Percentiles rank a stretch among this genome's conserved stretches.
Evolutionary conservation across 257 asterid genomes (phyloP).

Genomic region (Thymus mandschuricus): DNA sequence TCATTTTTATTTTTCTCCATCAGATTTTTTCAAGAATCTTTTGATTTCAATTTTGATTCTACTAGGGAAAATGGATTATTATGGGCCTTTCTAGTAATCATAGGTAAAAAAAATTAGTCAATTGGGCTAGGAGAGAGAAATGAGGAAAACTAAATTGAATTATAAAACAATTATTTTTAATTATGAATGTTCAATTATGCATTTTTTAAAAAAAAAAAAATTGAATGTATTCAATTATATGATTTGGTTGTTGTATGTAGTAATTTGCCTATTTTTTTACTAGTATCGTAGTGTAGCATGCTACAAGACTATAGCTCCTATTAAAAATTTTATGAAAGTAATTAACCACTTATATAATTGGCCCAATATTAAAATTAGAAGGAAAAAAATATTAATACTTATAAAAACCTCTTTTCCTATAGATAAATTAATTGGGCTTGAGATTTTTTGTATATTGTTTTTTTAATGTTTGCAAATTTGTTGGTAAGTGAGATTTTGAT

Average conservation of each 20-base stretch:
- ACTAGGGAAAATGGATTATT: background rate
- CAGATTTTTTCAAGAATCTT: constrained; percentile 8
- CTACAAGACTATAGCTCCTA: background rate
- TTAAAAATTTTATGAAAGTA: background rate
- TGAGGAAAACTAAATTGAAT: background rate
- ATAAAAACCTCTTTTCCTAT: too few species aligned
- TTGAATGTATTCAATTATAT: background rate
- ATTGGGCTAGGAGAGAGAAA: background rate
- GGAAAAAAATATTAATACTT: background rate
- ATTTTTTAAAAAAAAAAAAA: background rate
- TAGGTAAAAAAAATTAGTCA: background rate
- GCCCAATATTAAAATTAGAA: background rate
- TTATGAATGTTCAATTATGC: background rate
- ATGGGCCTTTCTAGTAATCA: background rate
- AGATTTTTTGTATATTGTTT: background rate
- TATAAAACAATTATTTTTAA: background rate
- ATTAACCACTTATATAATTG: background rate
- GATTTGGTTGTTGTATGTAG: background rate
- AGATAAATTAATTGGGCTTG: background rate
- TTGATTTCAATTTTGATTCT: constrained; percentile 5
- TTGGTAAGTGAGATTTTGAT: background rate
- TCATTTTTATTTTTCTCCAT: constrained; percentile 15
- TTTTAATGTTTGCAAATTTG: background rate
- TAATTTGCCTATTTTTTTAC: background rate
- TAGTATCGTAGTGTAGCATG: background rate